Base-by-base conservation (phyloP, 176 grass and related monocot genomes). In the Aechmea fasciata region DNA sequence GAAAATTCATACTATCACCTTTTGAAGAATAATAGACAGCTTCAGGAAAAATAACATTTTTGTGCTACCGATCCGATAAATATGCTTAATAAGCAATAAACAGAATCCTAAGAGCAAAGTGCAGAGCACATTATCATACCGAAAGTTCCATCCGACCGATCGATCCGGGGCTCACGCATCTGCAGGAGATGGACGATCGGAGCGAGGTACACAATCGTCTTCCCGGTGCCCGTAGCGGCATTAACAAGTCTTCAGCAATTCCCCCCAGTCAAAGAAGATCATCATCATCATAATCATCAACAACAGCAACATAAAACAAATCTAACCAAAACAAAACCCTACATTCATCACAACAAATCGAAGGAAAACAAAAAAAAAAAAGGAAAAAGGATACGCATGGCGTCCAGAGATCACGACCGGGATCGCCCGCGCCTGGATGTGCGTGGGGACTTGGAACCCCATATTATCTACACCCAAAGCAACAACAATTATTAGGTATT, bases 141-240 rank as follows among this genome's bases (percentile, higher is more conserved):
- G 68, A 92, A 93, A 67, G 94, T 88, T 78, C 94, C 94, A 28
- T 99, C 68, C 51, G 84, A 83, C 66, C 94, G 85, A 54, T 99
- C 82, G 11, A 85, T 74, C n/a, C 74, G 82, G 74, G 94, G 89
- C 51, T 99, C 69, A 73, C 87, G 79, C 94, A 87, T 85, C 82
- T 90, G 94, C 55, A 99, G 78, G 11, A 88, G 89, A 62, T 99
- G 87, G n/a, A 99, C 76, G 14, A 93, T 85, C 0, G 94, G 89
- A 47, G 94, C 86, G 28, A 99, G 86, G 69, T 99, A 99, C 0
- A 80, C 86, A 54, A 99, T 81, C 11, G 94, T 99, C 73, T 99
- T 99, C 17, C 89, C 94, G 2, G 94, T 93, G 41, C 94, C 94
- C 25, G 94, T 99, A 29, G 89, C 89, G 51, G 94, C 94, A 86